Conservation (phyloP, 1,284 basidiomycete species). For the Caloboletus inedulis region DNA sequence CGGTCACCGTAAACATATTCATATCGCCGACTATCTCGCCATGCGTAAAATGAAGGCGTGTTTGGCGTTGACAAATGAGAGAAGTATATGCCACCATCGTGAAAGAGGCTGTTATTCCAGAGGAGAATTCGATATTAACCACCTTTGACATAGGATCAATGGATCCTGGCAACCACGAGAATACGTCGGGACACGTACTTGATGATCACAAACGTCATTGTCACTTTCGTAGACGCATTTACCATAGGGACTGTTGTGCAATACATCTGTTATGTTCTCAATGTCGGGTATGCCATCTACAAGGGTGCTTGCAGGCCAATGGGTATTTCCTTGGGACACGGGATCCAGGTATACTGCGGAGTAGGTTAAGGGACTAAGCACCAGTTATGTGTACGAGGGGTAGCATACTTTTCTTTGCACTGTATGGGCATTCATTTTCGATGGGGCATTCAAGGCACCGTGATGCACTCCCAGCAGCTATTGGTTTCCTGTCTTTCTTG, state of each 20-base stretch:
- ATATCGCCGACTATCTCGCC: slow-evolving; percentile 85
- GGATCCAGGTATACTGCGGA: slow-evolving; percentile 67
- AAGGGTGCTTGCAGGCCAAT: slow-evolving; percentile 65
- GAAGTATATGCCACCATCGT: slow-evolving; percentile 79
- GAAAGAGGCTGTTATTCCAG: slow-evolving; percentile 73
- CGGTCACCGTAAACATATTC: slow-evolving; percentile 69
- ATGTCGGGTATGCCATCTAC: slow-evolving; percentile 77
- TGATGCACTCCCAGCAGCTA: slow-evolving; percentile 58
- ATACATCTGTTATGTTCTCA: slow-evolving; percentile 67
- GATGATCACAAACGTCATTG: slow-evolving; percentile 81
- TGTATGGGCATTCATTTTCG: slow-evolving; percentile 75
- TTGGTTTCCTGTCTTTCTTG: slow-evolving; percentile 67
- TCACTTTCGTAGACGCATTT: slow-evolving; percentile 78
- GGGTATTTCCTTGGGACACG: slow-evolving; percentile 50
- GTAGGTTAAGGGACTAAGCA: slow-evolving; percentile 3
- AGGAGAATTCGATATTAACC: slow-evolving; percentile 79
- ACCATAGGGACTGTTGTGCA: slow-evolving; percentile 71
- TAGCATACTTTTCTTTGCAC: slow-evolving; percentile 73
- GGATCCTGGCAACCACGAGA: background rate
- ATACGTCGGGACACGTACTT: slow-evolving; percentile 33
- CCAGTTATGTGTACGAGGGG: slow-evolving; percentile 4
- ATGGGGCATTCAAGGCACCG: slow-evolving; percentile 73
- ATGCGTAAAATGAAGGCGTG: slow-evolving; percentile 74
- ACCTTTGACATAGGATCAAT: slow-evolving; percentile 39
- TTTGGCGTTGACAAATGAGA: slow-evolving; percentile 70